These are phyloP conservation scores for Saccharomycopsis phalli DNA, from an alignment of 1,139 yeast genomes.

Conservation along the genomic window DNA sequence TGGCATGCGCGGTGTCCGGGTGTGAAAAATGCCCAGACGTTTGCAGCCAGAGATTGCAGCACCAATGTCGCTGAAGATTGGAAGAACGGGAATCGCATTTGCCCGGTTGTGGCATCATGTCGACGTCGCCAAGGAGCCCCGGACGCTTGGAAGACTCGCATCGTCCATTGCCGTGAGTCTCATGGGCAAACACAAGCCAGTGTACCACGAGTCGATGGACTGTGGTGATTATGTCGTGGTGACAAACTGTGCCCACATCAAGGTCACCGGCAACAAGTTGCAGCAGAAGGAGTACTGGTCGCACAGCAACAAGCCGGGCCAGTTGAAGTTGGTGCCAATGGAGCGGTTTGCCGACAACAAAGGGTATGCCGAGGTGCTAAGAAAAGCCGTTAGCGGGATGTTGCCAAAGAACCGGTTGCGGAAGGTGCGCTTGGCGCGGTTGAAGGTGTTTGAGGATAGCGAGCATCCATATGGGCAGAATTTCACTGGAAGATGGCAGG, in stretches of 20 bases:
- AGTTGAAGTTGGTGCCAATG: slow-evolving; percentile 77
- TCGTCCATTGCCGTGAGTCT: slow-evolving; percentile 77
- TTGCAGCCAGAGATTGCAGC: not conserved
- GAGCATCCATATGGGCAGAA: slow-evolving; percentile 81
- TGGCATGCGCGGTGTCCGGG: not conserved
- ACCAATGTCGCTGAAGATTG: slow-evolving; percentile 31
- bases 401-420: slow-evolving; percentile 85
- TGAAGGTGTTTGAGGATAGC: slow-evolving; percentile 81
- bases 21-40: not conserved
- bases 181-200: slow-evolving; percentile 95
- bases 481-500: slow-evolving; percentile 80
- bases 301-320: slow-evolving; percentile 87
- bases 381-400: slow-evolving; percentile 91
- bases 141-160: slow-evolving; percentile 91
- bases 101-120: slow-evolving; percentile 95
- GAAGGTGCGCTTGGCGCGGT: slow-evolving; percentile 68
- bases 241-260: slow-evolving; percentile 77
- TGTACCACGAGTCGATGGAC: slow-evolving; percentile 66
- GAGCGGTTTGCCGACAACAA: slow-evolving; percentile 64
- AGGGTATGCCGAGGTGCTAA: slow-evolving; percentile 78
- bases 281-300: slow-evolving; percentile 82
- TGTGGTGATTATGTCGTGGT: slow-evolving; percentile 97
- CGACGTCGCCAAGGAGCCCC: slow-evolving; percentile 72
- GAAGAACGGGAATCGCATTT: slow-evolving; percentile 58
- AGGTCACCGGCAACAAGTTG: slow-evolving; percentile 76